phyloP scores from a whole-genome alignment of 2,329 filamentous ascomycete genomes.

The Diplocarpon mali region DNA sequence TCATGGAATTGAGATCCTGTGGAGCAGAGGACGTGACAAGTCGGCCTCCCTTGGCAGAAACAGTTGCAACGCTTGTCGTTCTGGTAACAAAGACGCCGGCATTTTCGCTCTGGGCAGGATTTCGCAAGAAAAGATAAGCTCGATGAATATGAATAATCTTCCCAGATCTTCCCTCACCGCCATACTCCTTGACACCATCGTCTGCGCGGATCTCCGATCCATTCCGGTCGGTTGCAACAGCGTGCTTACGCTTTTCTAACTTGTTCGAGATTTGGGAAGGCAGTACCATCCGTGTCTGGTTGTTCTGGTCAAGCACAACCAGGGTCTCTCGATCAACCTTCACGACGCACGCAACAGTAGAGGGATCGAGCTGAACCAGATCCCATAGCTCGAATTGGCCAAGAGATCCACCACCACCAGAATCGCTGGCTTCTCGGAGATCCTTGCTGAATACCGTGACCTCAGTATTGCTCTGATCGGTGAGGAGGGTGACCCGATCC shows the following conservation, averaged over 20 bases:
- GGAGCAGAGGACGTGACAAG: conserved; percentile 49
- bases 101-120: conserved; percentile 73
- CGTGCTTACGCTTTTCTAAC: conserved; percentile 68
- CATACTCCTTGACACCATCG: conserved; percentile 84
- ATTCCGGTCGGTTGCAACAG: conserved; percentile 84
- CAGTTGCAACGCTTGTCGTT: conserved; percentile 73
- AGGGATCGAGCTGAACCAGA: conserved; percentile 83
- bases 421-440: conserved; percentile 83
- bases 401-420: conserved; percentile 72
- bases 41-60: conserved; percentile 88
- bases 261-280: conserved; percentile 89
- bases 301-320: conserved; percentile 82
- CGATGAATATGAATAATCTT: conserved; percentile 91
- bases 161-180: conserved; percentile 74
- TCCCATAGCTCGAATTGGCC: conserved; percentile 89
- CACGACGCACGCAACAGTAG: conserved; percentile 86
- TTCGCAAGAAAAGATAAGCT: conserved; percentile 84
- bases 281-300: conserved; percentile 68
- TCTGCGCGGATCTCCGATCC: conserved; percentile 87
- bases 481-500: conserved; percentile 85
- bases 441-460: conserved; percentile 98
- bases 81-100: conserved; percentile 82
- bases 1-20: conserved; percentile 82
- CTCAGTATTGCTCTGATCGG: conserved; percentile 84
- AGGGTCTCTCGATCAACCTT: conserved; percentile 92